phyloP scores from a whole-genome alignment of 768 basidiomycete species.

The Kwoniella dendrophila region DNA sequence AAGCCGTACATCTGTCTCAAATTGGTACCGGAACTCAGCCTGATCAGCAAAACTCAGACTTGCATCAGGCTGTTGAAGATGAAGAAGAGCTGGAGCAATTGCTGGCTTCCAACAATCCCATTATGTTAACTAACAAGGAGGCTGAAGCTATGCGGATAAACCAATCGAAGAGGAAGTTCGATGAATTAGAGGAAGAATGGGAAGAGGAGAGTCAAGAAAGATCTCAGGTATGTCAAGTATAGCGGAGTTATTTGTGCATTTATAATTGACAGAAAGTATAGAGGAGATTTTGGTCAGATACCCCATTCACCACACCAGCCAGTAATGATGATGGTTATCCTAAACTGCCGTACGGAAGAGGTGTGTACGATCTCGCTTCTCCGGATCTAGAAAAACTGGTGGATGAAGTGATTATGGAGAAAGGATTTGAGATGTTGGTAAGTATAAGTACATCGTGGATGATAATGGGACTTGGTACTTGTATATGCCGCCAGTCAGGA shows the following conservation, averaged over 20 bases:
- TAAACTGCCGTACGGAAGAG: neutral
- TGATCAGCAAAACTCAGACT: no score
- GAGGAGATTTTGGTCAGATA: neutral
- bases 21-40: no score
- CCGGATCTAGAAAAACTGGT: slow-evolving; percentile 8
- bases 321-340: neutral
- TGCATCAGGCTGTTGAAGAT: neutral
- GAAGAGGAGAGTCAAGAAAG: neutral
- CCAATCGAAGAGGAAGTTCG: neutral
- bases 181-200: slow-evolving; percentile 11
- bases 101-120: neutral
- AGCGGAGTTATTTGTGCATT: no score
- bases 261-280: no score
- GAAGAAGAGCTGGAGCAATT: neutral
- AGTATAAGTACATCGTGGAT: no score
- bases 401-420: slow-evolving; percentile 8
- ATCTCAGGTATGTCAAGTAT: no score
- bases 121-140: neutral
- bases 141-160: neutral
- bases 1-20: no score
- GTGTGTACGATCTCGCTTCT: slow-evolving; percentile 1
- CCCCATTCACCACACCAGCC: neutral
- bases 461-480: no score
- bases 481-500: no score
- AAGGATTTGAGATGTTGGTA: slow-evolving; percentile 18